Conservation (phyloP, 148 eudicot species). For the Pouteria glomerata region DNA sequence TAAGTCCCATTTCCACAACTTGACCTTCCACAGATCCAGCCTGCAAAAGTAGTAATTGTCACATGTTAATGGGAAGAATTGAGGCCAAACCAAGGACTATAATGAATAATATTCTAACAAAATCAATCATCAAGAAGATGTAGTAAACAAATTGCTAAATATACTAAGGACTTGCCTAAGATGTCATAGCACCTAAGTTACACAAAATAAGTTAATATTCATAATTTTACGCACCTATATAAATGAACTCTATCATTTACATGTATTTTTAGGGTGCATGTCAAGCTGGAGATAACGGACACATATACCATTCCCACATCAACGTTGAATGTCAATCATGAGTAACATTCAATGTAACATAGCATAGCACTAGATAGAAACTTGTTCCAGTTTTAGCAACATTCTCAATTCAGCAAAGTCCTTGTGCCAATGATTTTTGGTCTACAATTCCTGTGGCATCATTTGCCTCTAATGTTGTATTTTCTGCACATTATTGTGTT, state of each 20-base stretch:
- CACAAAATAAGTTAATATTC: too few species aligned
- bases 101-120: background rate
- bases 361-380: background rate
- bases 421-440: background rate
- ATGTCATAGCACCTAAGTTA: too few species aligned
- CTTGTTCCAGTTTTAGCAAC: background rate
- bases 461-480: background rate
- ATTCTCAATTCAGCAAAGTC: background rate
- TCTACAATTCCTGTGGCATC: background rate
- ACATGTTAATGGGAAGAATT: background rate
- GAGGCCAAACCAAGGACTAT: background rate
- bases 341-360: too few species aligned
- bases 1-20: slow-evolving; percentile 94
- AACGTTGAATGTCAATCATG: too few species aligned
- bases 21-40: slow-evolving; percentile 98
- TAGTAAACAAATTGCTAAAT: background rate
- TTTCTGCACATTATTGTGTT: background rate
- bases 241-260: too few species aligned
- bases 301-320: too few species aligned
- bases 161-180: background rate
- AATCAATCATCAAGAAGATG: background rate
- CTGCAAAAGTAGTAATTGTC: slow-evolving; percentile 38
- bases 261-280: too few species aligned
- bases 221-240: too few species aligned
- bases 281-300: too few species aligned